Evolutionary conservation across 305 asterid species (phyloP).

Genomic region (Fraxinus sp.): DNA sequence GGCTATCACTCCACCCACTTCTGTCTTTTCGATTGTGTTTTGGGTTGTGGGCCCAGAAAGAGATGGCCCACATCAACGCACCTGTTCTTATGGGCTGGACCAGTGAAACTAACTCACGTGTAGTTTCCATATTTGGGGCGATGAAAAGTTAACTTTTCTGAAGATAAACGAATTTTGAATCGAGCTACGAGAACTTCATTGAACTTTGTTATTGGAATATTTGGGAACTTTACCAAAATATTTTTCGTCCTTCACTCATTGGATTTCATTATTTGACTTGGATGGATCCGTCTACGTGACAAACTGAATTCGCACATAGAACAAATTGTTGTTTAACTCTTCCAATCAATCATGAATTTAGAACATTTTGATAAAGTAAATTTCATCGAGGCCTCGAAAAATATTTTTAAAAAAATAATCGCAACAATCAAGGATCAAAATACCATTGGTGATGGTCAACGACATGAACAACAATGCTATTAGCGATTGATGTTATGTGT

Average conservation of each 20-base stretch:
- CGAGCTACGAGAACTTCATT: not conserved
- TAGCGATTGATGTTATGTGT: not conserved
- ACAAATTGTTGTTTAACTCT: not conserved
- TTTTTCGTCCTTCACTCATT: not conserved
- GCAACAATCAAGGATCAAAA: not conserved
- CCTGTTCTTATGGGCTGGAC: conserved; percentile 33
- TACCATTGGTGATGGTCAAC: not conserved
- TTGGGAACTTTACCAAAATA: not conserved
- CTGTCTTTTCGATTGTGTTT: conserved; percentile 15
- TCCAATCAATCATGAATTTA: not conserved
- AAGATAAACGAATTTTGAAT: not conserved
- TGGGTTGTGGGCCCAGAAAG: conserved; percentile 37
- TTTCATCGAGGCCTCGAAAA: not conserved
- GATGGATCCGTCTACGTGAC: not conserved
- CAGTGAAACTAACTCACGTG: conserved; percentile 35
- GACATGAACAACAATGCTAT: not conserved
- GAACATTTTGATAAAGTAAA: not conserved
- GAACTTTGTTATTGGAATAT: not conserved
- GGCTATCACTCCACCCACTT: conserved; percentile 43
- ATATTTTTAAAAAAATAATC: not conserved
- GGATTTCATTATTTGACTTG: not conserved
- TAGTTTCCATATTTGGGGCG: not conserved
- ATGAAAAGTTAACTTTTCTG: not conserved
- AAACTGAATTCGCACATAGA: not conserved
- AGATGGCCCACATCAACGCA: conserved; percentile 61